Percentiles rank a stretch among this genome's conserved stretches.
These are phyloP conservation scores for Melanomma pulvis-pyrius DNA, from an alignment of 495 filamentous ascomycete species.

Conservation along the genomic window DNA sequence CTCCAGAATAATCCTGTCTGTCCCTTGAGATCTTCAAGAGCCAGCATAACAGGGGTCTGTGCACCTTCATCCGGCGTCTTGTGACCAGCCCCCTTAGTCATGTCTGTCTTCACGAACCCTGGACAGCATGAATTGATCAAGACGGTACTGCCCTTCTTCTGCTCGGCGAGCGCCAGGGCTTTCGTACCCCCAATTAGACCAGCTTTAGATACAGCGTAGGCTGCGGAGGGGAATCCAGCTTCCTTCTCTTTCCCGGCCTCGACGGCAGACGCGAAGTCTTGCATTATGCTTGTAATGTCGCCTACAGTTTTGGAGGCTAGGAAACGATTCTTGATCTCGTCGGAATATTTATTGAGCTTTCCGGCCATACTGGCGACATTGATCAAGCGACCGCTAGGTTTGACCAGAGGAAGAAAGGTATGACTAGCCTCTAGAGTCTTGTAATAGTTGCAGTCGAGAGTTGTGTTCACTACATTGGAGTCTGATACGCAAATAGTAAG, in stretches of 20 bases:
- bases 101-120: constrained; percentile 56
- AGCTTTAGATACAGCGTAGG: constrained; percentile 53
- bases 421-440: constrained; percentile 50
- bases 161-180: constrained; percentile 47
- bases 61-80: constrained; percentile 52
- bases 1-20: constrained; percentile 52
- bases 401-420: constrained; percentile 50
- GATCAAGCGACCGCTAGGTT: constrained; percentile 48
- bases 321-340: constrained; percentile 44
- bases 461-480: constrained; percentile 52
- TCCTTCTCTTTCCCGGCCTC: constrained; percentile 46
- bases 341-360: constrained; percentile 49
- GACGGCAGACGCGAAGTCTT: constrained; percentile 49
- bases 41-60: constrained; percentile 55
- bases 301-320: constrained; percentile 41
- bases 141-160: constrained; percentile 40
- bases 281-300: constrained; percentile 51
- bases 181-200: constrained; percentile 52
- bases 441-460: constrained; percentile 54
- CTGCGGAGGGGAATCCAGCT: constrained; percentile 50
- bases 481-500: constrained; percentile 34
- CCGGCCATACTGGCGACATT: constrained; percentile 53
- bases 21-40: constrained; percentile 52
- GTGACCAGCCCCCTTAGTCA: constrained; percentile 49
- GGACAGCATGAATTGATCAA: constrained; percentile 59